Evolutionary conservation across 768 basidiomycete genomes (phyloP).

Genomic region (Leccinum olivaceopallidum): DNA sequence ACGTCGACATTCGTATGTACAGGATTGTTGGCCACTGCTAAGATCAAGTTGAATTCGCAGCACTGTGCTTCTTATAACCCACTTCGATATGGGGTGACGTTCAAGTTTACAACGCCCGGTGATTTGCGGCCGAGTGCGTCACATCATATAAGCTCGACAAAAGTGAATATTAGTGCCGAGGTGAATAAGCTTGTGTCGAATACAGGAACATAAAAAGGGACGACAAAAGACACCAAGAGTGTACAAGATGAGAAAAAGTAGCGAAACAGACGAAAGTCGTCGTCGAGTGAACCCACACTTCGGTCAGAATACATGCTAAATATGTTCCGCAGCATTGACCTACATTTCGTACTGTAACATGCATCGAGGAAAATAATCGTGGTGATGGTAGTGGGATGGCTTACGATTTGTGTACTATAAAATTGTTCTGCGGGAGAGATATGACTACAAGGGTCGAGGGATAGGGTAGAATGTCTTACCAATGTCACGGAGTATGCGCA

Average conservation of each 20-base stretch:
- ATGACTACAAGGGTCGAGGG: slow-evolving; percentile 13
- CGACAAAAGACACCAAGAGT: slow-evolving; percentile 15
- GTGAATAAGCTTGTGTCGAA: slow-evolving; percentile 3
- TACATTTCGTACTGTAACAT: slow-evolving; percentile 91
- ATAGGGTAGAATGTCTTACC: slow-evolving; percentile 49
- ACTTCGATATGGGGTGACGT: neutral
- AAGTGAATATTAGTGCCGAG: neutral
- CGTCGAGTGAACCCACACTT: slow-evolving; percentile 6
- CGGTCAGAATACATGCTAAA: slow-evolving; percentile 46
- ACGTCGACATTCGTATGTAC: neutral
- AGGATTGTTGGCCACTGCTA: neutral
- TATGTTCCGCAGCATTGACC: slow-evolving; percentile 95
- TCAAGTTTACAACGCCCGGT: neutral
- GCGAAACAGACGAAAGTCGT: slow-evolving; percentile 3
- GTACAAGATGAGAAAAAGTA: slow-evolving; percentile 15
- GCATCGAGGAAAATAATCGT: slow-evolving; percentile 21
- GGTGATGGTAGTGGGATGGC: slow-evolving; percentile 22
- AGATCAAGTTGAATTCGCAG: neutral
- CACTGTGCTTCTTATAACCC: neutral
- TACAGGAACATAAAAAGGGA: slow-evolving; percentile 9
- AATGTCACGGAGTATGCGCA: slow-evolving; percentile 95
- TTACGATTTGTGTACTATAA: slow-evolving; percentile 92
- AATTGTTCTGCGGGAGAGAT: slow-evolving; percentile 70
- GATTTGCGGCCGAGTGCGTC: neutral
- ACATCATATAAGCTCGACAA: neutral